Base-by-base conservation (phyloP, 768 basidiomycete species). In the Scleroderma citrinum region DNA sequence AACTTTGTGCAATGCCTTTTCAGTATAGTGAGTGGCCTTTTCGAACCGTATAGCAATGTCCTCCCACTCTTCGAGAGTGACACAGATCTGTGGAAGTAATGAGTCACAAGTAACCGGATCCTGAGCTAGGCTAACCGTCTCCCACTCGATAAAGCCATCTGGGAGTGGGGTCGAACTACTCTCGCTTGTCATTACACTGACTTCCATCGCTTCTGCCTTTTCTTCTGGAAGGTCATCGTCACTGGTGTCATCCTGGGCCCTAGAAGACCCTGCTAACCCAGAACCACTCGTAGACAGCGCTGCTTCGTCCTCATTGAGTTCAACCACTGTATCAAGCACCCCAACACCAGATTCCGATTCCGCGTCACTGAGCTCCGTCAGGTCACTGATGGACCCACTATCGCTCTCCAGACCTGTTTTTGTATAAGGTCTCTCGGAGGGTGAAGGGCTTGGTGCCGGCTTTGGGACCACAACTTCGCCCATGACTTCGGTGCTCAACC, bases 1-100 rank as follows among this genome's bases (percentile, higher is more conserved):
- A 43, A 78, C 66, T 56, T 82, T 85, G 63, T 86, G 79, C 19
- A 97, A 72, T 12, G 82, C 80, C 68, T 83, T 87, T 69, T 96
- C 93, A 35, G 82, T 72, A 46, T 86, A 85, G 65, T 95, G 82
- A 2, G 81, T 81, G 2, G 85, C 84, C 23, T 80, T 81, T 53
- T 80, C 80, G 60, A 93, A 94, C 35, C 72, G 82, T 31, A 85
- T 80, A 12, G 83, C 78, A 39, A 92, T 78, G 43, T 76, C 76
- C 55, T 92, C 85, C 92, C 92, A 97, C 55, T 97, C 92, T 12
- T 77, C 71, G 2, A 92, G 74, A 14, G 86, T 87, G 6, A 84
- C 80, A 59, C 90, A 92, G 54, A 94, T 81, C 92, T 94, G 53
- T 12, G 24, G 16, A 19, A 34, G 49, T 2, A 56, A 49, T 53